A percentile compares a stretch with the other conserved stretches of the same genome.
Evolutionary conservation across 306 rosid genomes (phyloP).

Genomic region (Oxytropis ochrocephala): DNA sequence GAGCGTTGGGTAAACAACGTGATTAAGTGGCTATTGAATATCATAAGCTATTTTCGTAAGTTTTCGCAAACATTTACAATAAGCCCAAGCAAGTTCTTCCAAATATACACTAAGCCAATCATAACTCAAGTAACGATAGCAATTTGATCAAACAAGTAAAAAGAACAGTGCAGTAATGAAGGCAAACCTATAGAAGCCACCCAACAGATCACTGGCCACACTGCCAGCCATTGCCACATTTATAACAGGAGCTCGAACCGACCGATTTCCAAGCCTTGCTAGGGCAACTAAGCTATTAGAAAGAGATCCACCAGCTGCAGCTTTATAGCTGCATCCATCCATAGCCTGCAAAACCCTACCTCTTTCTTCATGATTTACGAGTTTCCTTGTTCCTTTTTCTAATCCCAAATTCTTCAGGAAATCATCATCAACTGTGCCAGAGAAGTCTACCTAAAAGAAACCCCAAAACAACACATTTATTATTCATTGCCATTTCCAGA

Average conservation of each 20-base stretch:
- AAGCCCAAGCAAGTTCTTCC: too few relatives aligned
- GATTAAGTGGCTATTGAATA: too few relatives aligned
- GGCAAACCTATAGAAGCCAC: slow-evolving; percentile 84
- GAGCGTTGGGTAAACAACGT: too few relatives aligned
- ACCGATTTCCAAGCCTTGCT: slow-evolving; percentile 70
- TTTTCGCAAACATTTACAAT: too few relatives aligned
- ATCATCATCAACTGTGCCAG: slow-evolving; percentile 73
- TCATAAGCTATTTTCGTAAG: too few relatives aligned
- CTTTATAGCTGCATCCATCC: slow-evolving; percentile 97
- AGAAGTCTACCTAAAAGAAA: slow-evolving; percentile 71
- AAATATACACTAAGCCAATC: neutral
- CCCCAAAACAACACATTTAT: neutral
- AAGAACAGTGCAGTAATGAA: neutral
- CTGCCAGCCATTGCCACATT: slow-evolving; percentile 93
- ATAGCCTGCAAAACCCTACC: slow-evolving; percentile 88
- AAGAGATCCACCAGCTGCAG: slow-evolving; percentile 98
- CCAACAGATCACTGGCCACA: slow-evolving; percentile 89
- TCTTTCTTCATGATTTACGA: slow-evolving; percentile 89
- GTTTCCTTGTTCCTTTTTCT: slow-evolving; percentile 85
- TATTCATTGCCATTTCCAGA: neutral
- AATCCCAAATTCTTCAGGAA: slow-evolving; percentile 69
- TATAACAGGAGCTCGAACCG: slow-evolving; percentile 48
- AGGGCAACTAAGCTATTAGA: slow-evolving; percentile 89
- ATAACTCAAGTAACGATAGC: neutral
- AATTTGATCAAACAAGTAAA: slow-evolving; percentile 9